A percentile compares a stretch with the other conserved stretches of the same genome.
Conservation (phyloP, 768 basidiomycete species). For the Cystoderma amianthinum region DNA sequence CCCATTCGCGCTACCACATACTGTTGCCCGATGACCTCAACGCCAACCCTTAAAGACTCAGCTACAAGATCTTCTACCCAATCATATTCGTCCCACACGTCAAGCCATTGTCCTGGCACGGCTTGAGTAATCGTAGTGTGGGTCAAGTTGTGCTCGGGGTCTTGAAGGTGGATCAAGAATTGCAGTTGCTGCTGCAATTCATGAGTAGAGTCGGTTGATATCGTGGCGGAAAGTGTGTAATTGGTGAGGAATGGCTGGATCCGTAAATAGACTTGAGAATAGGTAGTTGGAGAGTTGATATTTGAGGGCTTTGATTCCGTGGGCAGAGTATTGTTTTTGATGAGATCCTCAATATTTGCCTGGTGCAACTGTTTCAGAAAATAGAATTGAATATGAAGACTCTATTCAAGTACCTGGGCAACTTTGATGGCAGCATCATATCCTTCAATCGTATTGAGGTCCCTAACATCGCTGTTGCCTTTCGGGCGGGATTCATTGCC, state of each 20-base stretch:
- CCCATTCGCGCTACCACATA: conserved; percentile 85
- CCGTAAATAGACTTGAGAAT: conserved; percentile 88
- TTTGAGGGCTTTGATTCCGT: conserved; percentile 23
- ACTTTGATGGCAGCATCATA: conserved; percentile 81
- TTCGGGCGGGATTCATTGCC: conserved; percentile 74
- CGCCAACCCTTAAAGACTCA: conserved; percentile 74
- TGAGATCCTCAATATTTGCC: conserved; percentile 74
- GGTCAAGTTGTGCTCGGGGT: conserved; percentile 73
- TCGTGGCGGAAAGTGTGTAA: conserved; percentile 28
- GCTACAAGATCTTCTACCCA: conserved; percentile 97
- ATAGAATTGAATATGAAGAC: too few relatives aligned
- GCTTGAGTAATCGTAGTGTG: conserved; percentile 80
- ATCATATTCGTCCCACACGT: conserved; percentile 84
- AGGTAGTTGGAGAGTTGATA: conserved; percentile 56
- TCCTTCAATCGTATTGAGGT: conserved; percentile 79
- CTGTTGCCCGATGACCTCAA: conserved; percentile 91
- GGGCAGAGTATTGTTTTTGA: conserved; percentile 50
- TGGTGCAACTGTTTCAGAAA: too few relatives aligned
- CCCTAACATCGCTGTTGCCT: conserved; percentile 43
- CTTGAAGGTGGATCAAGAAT: conserved; percentile 66
- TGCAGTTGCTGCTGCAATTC: conserved; percentile 45
- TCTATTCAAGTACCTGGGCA: conserved; percentile 75
- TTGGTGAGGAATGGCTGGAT: conserved; percentile 79
- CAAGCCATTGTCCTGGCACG: conserved; percentile 81
- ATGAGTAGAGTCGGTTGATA: conserved; percentile 25